Percentiles rank a stretch among this genome's conserved stretches.
phyloP scores from a whole-genome alignment of 1,284 basidiomycete genomes.

The Hypsizygus ulmarius region DNA sequence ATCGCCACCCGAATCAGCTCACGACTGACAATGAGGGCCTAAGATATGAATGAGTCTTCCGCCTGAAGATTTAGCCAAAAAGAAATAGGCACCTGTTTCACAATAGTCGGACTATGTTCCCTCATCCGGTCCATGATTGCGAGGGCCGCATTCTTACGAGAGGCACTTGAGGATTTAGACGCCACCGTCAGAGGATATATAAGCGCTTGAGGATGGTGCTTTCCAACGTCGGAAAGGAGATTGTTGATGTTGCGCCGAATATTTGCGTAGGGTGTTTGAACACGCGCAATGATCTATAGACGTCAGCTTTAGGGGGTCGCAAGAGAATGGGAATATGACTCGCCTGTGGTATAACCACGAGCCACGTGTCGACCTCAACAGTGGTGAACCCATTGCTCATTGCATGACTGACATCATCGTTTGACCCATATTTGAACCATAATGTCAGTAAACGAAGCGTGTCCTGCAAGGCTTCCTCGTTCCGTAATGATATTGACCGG shows the following conservation, averaged over 20 bases:
- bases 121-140: constrained; percentile 93
- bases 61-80: background rate
- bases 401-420: constrained; percentile 88
- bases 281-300: constrained; percentile 93
- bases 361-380: constrained; percentile 97
- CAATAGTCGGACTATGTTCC: constrained; percentile 87
- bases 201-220: constrained; percentile 95
- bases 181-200: constrained; percentile 99
- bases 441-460: constrained; percentile 91
- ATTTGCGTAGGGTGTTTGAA: constrained; percentile 89
- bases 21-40: constrained; percentile 89
- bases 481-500: constrained; percentile 89
- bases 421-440: constrained; percentile 98
- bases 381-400: constrained; percentile 87
- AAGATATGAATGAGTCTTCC: constrained; percentile 10
- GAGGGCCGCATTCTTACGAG: constrained; percentile 82
- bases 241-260: constrained; percentile 91
- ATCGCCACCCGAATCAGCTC: constrained; percentile 98
- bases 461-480: constrained; percentile 93
- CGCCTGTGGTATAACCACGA: constrained; percentile 98
- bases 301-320: background rate
- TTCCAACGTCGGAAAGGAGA: constrained; percentile 90
- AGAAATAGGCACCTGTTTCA: constrained; percentile 68
- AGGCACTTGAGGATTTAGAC: constrained; percentile 88
- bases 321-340: constrained; percentile 18